phyloP scores from a whole-genome alignment of 805 yeast genomes.

The Zygoascus bituminiphila region DNA sequence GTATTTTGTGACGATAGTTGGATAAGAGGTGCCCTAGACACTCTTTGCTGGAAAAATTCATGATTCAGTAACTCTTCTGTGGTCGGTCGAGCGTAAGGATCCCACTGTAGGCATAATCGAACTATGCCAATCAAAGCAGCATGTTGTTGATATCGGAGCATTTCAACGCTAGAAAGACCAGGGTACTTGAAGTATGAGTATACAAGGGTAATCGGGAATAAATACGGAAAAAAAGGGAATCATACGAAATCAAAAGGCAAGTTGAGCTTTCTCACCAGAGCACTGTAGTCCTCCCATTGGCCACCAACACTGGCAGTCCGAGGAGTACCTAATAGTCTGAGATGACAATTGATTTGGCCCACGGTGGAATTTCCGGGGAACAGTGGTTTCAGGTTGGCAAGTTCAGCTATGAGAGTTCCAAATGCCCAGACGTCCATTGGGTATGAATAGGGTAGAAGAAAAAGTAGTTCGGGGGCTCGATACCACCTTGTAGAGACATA shows the following conservation, averaged over 20 bases:
- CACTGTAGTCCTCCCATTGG: slow-evolving; percentile 11
- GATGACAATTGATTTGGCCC: slow-evolving; percentile 67
- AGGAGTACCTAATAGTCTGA: slow-evolving; percentile 71
- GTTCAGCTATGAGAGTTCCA: slow-evolving; percentile 83
- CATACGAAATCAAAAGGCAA: slow-evolving; percentile 1
- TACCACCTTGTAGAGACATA: slow-evolving; percentile 97
- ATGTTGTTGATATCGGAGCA: slow-evolving; percentile 1
- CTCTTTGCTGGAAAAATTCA: background rate
- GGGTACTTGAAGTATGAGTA: slow-evolving; percentile 11
- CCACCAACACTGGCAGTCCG: slow-evolving; percentile 22
- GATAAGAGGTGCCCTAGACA: background rate
- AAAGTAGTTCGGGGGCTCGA: slow-evolving; percentile 82
- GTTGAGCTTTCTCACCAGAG: background rate
- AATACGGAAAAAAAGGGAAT: background rate
- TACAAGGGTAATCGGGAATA: background rate
- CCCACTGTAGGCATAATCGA: slow-evolving; percentile 57
- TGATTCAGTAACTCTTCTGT: slow-evolving; percentile 13
- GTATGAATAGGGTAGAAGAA: slow-evolving; percentile 66
- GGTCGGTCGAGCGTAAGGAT: slow-evolving; percentile 41
- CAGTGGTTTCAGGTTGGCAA: slow-evolving; percentile 66
- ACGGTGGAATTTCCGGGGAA: slow-evolving; percentile 77
- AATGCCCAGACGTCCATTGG: slow-evolving; percentile 91
- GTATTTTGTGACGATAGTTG: background rate
- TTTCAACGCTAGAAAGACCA: slow-evolving; percentile 27
- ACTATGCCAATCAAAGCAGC: slow-evolving; percentile 6